Evolutionary conservation across 1,284 basidiomycete genomes (phyloP), one percentile per base, ranked within the genome.

Genomic region (Trichosporon sp.): DNA sequence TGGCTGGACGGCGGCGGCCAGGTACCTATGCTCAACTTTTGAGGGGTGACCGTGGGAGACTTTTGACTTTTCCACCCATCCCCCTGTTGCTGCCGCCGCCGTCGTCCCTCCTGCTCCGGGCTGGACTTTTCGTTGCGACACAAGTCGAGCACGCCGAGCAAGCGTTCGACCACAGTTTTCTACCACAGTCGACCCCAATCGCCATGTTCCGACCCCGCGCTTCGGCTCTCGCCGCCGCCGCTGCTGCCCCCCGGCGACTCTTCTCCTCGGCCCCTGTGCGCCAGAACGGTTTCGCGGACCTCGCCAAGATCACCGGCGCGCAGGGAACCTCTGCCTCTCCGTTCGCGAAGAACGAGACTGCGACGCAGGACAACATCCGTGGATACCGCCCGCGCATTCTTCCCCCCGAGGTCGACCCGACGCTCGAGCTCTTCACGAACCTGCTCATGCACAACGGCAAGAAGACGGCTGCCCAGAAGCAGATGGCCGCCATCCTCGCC

Each of bases 331-430:
- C 65, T 7, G 48, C 59, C 5, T 12, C 64, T 19, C 19, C 40
- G 19, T 46, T 65, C 68, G 5, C 16, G 16, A 3, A 43, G 59
- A 35, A 35, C 71, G 12, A 46, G 64, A 19, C 68, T 56, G 26
- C 35, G 8, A n/a, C 14, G 43, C 32, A 37, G 8, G 35, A 64
- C 4, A n/a, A 40, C 14, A 46, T n/a, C 2, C 69, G 81, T 46
- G 82, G 81, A 14, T 84, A 82, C 74, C 38, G 69, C 14, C 77
- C 77, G 0, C 68, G 73, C 35, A 66, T 76, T 6, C 48, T 94
- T 19, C 92, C 93, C 1, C 91, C 92, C 7, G 86, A 87, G 11
- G 86, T 88, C 68, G 92, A 94, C 81, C 93, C 93, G 0, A 86
- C 93, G 3, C 87, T 95, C 6, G 87, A 89, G 71, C 89, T 91